Percentiles rank a stretch among this genome's conserved stretches.
phyloP scores from a whole-genome alignment of 2,329 filamentous ascomycete genomes.

The Fusarium heterosporum region DNA sequence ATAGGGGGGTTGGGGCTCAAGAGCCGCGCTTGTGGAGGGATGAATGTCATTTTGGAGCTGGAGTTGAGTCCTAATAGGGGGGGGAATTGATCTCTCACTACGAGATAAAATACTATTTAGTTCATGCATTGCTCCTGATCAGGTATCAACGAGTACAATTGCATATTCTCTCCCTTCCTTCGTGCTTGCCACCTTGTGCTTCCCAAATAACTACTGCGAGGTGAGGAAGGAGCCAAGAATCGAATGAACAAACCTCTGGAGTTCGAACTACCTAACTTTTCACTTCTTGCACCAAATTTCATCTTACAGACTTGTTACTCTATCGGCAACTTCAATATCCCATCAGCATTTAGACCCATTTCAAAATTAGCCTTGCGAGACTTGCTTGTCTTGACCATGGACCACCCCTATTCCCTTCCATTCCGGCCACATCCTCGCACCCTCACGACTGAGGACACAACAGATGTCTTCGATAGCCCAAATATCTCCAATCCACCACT shows the following conservation, averaged over 20 bases:
- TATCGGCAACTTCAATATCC: not conserved
- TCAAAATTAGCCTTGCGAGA: not conserved
- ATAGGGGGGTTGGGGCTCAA: not conserved
- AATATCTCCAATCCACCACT: slow-evolving; percentile 6
- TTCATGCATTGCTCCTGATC: not conserved
- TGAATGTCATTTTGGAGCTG: not conserved
- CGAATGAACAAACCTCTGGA: not conserved
- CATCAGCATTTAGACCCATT: slow-evolving; percentile 5
- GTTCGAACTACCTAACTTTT: not conserved
- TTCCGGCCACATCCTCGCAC: slow-evolving; percentile 19
- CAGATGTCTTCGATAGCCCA: slow-evolving; percentile 2
- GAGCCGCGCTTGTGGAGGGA: not conserved
- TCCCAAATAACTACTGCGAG: not conserved
- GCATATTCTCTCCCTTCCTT: not conserved
- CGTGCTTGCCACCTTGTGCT: not conserved
- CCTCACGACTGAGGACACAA: not conserved
- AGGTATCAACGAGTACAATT: too few relatives aligned
- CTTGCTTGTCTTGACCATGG: slow-evolving; percentile 32
- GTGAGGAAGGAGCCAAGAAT: not conserved
- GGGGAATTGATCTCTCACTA: slow-evolving; percentile 6
- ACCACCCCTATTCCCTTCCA: slow-evolving; percentile 30
- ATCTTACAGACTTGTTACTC: not conserved
- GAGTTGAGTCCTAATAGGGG: not conserved
- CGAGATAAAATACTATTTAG: not conserved
- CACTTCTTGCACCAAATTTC: not conserved